Evolutionary conservation across 331 rosid species (phyloP), one percentile per base, ranked within the genome.

Genomic region (Cydonia oblonga): DNA sequence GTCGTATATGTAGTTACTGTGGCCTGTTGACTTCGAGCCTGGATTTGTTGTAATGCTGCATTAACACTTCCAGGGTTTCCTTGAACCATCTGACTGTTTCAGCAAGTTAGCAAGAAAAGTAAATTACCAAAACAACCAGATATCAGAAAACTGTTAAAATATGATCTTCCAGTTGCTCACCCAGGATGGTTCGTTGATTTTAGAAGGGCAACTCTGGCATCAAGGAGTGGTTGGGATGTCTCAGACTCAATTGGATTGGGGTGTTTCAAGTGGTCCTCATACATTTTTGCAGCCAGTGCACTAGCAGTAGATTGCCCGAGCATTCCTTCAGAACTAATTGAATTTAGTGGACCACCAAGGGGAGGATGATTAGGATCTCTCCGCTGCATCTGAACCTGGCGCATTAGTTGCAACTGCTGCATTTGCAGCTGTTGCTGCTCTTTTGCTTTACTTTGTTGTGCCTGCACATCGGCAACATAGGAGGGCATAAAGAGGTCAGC

Each of bases 41-140:
- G 98, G 57, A 90, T 88, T 82, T 92, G 98, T 81, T 92, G 96
- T 78, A 92, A 79, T 35, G 98, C 93, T 53, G 96, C 90, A 33
- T 82, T 86, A 73, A 92, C 91, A 77, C 87, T 84, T 69, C 87
- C 88, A 40, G 93, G 73, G 80, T 83, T 90, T 80, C 96, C 98
- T 88, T 83, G 96, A 75, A 86, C 88, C 82, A 92, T 78, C 84
- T 92, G 98, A 77, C 98, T 92, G 87, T 77, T 69, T 76, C 51
- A 74, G 69, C 16, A 77, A 63, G 67, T 52, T 26, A 78, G 33
- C 72, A 73, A 75, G 75, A 59, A 26, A 28, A 72, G 70, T 78
- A 74, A 59, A 66, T 68, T 14, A 68, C 28, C 56, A 22, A 42
- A 28, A 60, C 23, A 69, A 33, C 69, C 23, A 72, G 66, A 59